These are phyloP conservation scores for Aspergillus heteromorphus DNA, from an alignment of 495 filamentous ascomycete genomes.

Conservation along the genomic window DNA sequence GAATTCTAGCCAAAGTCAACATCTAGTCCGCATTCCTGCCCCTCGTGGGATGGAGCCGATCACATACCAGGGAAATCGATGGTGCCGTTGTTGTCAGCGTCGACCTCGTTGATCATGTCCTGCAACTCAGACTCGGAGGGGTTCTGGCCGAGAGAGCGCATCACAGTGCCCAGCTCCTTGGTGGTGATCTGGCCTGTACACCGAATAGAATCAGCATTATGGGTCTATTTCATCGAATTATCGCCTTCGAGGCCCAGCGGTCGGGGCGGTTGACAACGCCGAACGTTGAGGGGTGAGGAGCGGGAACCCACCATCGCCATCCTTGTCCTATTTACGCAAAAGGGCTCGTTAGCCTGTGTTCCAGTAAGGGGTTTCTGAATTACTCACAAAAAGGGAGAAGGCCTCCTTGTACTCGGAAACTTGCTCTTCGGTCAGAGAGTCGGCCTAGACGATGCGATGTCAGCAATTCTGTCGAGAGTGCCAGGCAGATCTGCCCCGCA, in stretches of 20 bases:
- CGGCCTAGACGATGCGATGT: conserved; percentile 54
- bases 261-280: neutral
- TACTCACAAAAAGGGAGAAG: conserved; percentile 98
- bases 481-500: conserved; percentile 33
- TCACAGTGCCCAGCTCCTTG: conserved; percentile 97
- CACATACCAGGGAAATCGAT: conserved; percentile 94
- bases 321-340: conserved; percentile 74
- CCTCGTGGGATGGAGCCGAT: neutral
- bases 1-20: conserved; percentile 62
- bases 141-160: conserved; percentile 99
- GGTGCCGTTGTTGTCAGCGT: conserved; percentile 98
- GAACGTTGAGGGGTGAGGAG: conserved; percentile 3
- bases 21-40: neutral
- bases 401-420: conserved; percentile 99
- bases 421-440: conserved; percentile 97
- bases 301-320: conserved; percentile 90
- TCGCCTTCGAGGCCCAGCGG: neutral
- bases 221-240: neutral
- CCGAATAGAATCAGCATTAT: conserved; percentile 1
- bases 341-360: conserved; percentile 18
- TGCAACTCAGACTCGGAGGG: conserved; percentile 97
- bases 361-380: neutral
- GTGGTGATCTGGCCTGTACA: conserved; percentile 92
- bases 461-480: conserved; percentile 19
- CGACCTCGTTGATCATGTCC: conserved; percentile 99